A percentile compares a stretch with the other conserved stretches of the same genome.
These are phyloP conservation scores for Amphibolis antarctica DNA, from an alignment of 106 monocot species.

Conservation along the genomic window DNA sequence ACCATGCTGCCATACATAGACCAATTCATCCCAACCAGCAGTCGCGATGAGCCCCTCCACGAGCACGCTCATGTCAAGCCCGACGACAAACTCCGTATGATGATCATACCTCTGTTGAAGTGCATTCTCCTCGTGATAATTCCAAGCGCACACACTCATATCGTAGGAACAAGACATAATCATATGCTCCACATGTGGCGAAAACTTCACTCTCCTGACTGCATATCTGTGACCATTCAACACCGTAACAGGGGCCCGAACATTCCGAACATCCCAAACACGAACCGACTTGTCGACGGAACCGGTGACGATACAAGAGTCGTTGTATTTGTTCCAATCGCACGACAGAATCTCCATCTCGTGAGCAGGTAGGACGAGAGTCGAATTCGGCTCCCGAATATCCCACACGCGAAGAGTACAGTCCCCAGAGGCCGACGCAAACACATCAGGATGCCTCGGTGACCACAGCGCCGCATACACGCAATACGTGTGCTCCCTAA, in stretches of 20 bases:
- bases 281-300: conserved; percentile 78
- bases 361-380: conserved; percentile 69
- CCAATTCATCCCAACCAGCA: conserved; percentile 87
- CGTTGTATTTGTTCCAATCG: conserved; percentile 97
- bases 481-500: conserved; percentile 87
- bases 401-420: conserved; percentile 83
- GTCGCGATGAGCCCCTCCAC: conserved; percentile 87
- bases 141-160: conserved; percentile 84
- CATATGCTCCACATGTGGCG: conserved; percentile 62
- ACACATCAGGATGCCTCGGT: conserved; percentile 83
- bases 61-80: conserved; percentile 87
- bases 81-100: conserved; percentile 80
- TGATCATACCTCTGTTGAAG: conserved; percentile 54
- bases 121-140: conserved; percentile 62
- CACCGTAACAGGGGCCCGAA: conserved; percentile 39
- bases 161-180: conserved; percentile 82
- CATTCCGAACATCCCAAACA: conserved; percentile 75
- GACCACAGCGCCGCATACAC: conserved; percentile 72
- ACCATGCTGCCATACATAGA: conserved; percentile 95
- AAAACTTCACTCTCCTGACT: conserved; percentile 65
- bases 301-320: conserved; percentile 59
- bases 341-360: conserved; percentile 78
- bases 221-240: conserved; percentile 85
- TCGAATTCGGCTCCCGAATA: conserved; percentile 62
- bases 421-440: conserved; percentile 91